Percentiles rank a stretch among this genome's conserved stretches.
phyloP scores from a whole-genome alignment of 2,329 filamentous ascomycete genomes.

The Ramichloridium luteum region DNA sequence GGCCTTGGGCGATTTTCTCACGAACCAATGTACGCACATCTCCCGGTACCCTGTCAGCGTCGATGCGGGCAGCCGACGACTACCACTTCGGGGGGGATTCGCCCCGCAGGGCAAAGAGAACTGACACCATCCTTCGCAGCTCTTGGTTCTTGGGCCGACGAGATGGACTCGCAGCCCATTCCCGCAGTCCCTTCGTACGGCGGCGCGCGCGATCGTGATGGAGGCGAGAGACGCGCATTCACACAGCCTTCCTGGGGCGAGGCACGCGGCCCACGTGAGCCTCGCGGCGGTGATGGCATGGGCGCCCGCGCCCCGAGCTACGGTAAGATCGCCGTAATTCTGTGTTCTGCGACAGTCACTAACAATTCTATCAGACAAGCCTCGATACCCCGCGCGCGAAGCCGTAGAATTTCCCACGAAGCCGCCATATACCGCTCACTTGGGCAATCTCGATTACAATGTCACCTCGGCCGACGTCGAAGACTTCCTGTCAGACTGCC shows the following conservation, averaged over 20 bases:
- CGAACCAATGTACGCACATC: slow-evolving; percentile 58
- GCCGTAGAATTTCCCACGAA: slow-evolving; percentile 76
- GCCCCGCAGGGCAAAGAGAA: slow-evolving; percentile 4
- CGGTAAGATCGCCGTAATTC: slow-evolving; percentile 12
- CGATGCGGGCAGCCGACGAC: no score
- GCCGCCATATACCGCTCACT: slow-evolving; percentile 88
- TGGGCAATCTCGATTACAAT: slow-evolving; percentile 95
- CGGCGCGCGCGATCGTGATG: slow-evolving; percentile 18
- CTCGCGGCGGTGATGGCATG: slow-evolving; percentile 9
- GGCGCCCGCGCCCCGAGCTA: slow-evolving; percentile 22
- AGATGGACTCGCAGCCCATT: slow-evolving; percentile 57
- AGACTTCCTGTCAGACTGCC: slow-evolving; percentile 74
- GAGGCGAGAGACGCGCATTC: slow-evolving; percentile 37
- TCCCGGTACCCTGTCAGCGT: slow-evolving; percentile 1
- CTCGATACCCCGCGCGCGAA: slow-evolving; percentile 45
- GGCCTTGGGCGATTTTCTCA: slow-evolving; percentile 92
- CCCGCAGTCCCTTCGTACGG: slow-evolving; percentile 18
- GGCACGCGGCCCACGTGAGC: slow-evolving; percentile 7
- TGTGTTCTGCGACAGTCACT: slow-evolving; percentile 7
- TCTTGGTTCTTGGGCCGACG: slow-evolving; percentile 93
- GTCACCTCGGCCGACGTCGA: slow-evolving; percentile 70
- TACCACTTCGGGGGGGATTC: no score
- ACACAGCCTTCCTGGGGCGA: slow-evolving; percentile 25
- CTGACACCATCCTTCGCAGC: slow-evolving; percentile 34
- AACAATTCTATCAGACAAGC: slow-evolving; percentile 22